Evolutionary conservation across 1,139 yeast species (phyloP), one percentile per base, ranked within the genome.

Genomic region (Suhomyces kunorum): DNA sequence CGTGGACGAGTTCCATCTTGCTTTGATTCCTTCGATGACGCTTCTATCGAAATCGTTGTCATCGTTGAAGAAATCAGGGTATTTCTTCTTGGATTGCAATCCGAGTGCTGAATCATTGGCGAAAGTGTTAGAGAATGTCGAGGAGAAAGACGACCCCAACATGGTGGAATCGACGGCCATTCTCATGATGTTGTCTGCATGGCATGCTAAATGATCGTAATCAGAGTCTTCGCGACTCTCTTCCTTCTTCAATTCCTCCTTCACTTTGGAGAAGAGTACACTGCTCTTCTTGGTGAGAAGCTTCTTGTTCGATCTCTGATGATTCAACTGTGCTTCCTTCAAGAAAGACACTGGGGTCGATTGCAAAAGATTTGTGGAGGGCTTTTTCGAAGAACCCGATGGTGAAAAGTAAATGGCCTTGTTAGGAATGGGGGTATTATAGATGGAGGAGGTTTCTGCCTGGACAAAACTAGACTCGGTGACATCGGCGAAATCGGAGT

Each of bases 161-260:
- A 72, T 67, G 2, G 78, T 72, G 17, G 76, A 65, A 43, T 72
- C 78, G 32, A 72, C 71, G 1, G 78, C 78, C 77, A 72, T 70
- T 25, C 74, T 59, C 64, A 72, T 59, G 43, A 72, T 72, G 37
- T 69, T 69, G 39, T 70, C 73, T 2, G 77, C 77, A 47, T 72
- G 78, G 43, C 77, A 72, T 8, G 78, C 78, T 47, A 72, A 63
- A 28, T 66, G 64, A 46, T 72, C 77, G 34, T 59, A 61, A 29
- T 62, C 68, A 1, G 63, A 56, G 14, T 56, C 60, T 18, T 59
- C 66, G 6, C 34, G 51, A 4, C 32, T 27, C 11, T 23, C 13
- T 19, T 34, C 33, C 7, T 25, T 13, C 24, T 28, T 32, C 7
- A 31, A 7, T n/a, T 38, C 36, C 29, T 32, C 40, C 20, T 32